These are phyloP conservation scores for Alternaria incomplexa DNA, from an alignment of 2,329 filamentous ascomycete genomes.

Conservation along the genomic window DNA sequence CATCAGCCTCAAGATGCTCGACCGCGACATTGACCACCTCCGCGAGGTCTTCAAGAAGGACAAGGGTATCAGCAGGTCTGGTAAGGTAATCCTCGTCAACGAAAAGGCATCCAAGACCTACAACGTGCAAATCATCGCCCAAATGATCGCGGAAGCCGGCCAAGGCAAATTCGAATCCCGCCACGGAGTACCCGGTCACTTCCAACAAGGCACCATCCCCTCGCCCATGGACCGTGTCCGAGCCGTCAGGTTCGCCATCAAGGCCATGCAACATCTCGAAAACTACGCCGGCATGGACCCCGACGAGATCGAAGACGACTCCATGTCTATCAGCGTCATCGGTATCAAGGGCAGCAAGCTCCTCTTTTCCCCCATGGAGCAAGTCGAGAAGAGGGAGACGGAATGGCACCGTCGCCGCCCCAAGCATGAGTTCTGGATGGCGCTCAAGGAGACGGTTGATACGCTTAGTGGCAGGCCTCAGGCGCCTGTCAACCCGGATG, in stretches of 20 bases:
- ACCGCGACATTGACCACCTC: slow-evolving; percentile 86
- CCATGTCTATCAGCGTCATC: slow-evolving; percentile 79
- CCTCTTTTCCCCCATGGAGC: slow-evolving; percentile 81
- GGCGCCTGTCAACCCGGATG: slow-evolving; percentile 21
- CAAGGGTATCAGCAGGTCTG: slow-evolving; percentile 85
- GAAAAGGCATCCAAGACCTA: slow-evolving; percentile 91
- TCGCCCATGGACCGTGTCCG: slow-evolving; percentile 96
- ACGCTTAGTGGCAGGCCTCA: slow-evolving; percentile 70
- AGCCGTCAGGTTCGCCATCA: slow-evolving; percentile 89
- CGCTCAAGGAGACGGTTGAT: slow-evolving; percentile 81
- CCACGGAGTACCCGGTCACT: slow-evolving; percentile 66
- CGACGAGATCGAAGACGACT: slow-evolving; percentile 74
- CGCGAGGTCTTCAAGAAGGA: slow-evolving; percentile 85
- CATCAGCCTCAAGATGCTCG: slow-evolving; percentile 90
- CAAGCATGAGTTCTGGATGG: slow-evolving; percentile 83
- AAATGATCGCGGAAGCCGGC: slow-evolving; percentile 94
- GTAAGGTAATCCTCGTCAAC: slow-evolving; percentile 94
- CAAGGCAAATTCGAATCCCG: slow-evolving; percentile 91
- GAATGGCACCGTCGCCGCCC: slow-evolving; percentile 93
- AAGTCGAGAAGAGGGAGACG: slow-evolving; percentile 80
- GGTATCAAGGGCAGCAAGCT: slow-evolving; percentile 91
- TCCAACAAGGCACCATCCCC: slow-evolving; percentile 57
- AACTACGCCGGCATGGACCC: slow-evolving; percentile 69
- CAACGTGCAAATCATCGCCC: slow-evolving; percentile 88
- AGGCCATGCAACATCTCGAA: slow-evolving; percentile 92